These are phyloP conservation scores for Monosporascus sp. DNA, from an alignment of 2,329 filamentous ascomycete species.

Conservation along the genomic window DNA sequence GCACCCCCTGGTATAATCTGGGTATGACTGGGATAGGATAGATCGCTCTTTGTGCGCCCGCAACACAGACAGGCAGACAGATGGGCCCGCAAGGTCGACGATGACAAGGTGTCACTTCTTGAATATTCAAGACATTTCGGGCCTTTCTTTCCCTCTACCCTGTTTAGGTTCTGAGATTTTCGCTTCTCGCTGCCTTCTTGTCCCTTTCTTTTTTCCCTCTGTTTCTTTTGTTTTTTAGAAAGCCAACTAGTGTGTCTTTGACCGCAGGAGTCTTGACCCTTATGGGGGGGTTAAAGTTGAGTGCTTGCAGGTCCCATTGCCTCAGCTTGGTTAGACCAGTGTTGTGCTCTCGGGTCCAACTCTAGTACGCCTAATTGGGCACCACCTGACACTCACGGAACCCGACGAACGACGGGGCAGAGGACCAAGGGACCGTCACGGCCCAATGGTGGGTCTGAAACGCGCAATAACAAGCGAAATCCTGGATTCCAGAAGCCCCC, in stretches of 20 bases:
- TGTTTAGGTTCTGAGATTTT: too few species aligned
- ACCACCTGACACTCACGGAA: neutral
- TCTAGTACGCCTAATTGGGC: neutral
- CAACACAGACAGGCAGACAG: too few species aligned
- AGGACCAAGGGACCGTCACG: neutral
- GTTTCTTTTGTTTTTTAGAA: neutral
- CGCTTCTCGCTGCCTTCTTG: too few species aligned
- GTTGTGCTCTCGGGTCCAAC: neutral
- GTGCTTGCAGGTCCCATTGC: neutral
- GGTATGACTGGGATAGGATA: too few species aligned
- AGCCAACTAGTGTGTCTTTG: neutral
- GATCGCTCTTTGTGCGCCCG: too few species aligned
- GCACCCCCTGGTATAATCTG: too few species aligned
- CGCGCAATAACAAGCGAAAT: neutral
- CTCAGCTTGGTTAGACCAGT: neutral
- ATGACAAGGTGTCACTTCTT: too few species aligned
- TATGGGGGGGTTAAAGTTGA: neutral
- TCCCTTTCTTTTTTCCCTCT: neutral
- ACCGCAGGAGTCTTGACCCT: neutral
- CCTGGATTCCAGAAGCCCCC: neutral
- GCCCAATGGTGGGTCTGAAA: conserved; percentile 1
- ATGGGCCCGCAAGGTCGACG: too few species aligned
- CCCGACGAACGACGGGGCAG: neutral
- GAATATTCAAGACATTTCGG: too few species aligned
- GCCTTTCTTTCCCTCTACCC: too few species aligned